phyloP scores from a whole-genome alignment of 768 basidiomycete species.

The Auricularia auricula-judae region DNA sequence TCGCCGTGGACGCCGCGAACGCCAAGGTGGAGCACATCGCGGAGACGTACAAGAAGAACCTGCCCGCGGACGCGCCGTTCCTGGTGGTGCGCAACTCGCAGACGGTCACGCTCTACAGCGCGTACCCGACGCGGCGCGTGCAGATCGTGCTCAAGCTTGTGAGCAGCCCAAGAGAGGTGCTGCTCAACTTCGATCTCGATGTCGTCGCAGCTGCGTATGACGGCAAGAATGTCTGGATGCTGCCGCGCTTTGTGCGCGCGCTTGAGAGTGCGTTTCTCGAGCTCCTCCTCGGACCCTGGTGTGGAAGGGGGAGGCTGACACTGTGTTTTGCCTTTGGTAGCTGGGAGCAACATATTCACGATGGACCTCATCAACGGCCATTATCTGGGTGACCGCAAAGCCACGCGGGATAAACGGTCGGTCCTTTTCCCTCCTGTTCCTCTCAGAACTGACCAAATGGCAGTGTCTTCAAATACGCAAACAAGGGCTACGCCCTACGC shows the following conservation, averaged over 20 bases:
- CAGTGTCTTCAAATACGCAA: conserved; percentile 10
- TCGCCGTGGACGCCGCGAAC: conserved; percentile 3
- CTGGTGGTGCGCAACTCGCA: conserved; percentile 9
- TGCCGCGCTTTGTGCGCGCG: conserved; percentile 8
- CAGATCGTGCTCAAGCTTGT: conserved; percentile 9
- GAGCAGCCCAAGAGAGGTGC: conserved; percentile 4
- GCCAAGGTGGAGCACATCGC: conserved; percentile 7
- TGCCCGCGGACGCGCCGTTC: neutral
- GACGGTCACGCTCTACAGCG: conserved; percentile 8
- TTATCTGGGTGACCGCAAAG: conserved; percentile 8
- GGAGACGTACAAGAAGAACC: conserved; percentile 6
- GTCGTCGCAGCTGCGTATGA: conserved; percentile 8
- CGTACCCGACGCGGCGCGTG: conserved; percentile 4
- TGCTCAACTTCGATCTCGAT: conserved; percentile 11
- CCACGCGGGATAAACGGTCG: conserved; percentile 8
- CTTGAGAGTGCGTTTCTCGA: conserved; percentile 6
- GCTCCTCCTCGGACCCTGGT: neutral
- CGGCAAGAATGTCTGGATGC: conserved; percentile 8
- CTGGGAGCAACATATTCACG: conserved; percentile 9
- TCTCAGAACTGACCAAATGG: neutral
- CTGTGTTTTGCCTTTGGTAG: neutral
- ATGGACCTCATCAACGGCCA: conserved; percentile 10
- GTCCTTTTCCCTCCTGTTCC: neutral
- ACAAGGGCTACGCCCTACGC: conserved; percentile 10
- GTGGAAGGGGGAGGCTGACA: too few relatives aligned